Percentiles rank a stretch among this genome's conserved stretches.
phyloP scores from a whole-genome alignment of 169 alveolate species.

The Plasmodium sp. region DNA sequence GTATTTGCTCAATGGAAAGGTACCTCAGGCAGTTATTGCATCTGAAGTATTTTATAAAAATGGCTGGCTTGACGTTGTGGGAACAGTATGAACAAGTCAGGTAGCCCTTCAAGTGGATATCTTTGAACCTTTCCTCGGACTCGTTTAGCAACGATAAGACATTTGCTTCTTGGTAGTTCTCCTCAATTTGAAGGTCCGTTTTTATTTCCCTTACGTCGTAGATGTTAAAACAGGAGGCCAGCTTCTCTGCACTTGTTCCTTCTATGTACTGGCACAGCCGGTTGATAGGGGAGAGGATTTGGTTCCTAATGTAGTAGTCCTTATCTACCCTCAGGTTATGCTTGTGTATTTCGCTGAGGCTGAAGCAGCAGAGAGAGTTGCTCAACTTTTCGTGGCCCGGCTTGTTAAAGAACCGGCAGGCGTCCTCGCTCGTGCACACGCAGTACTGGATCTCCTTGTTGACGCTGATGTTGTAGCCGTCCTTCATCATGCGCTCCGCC shows the following conservation, averaged over 20 bases:
- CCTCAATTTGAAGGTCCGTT: constrained; percentile 48
- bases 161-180: constrained; percentile 44
- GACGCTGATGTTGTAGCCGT: constrained; percentile 89
- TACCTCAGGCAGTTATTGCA: constrained; percentile 37
- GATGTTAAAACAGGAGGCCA: constrained; percentile 72
- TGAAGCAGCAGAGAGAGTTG: constrained; percentile 90
- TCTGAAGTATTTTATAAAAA: constrained; percentile 61
- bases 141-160: constrained; percentile 52
- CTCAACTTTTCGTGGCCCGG: constrained; percentile 40
- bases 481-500: constrained; percentile 91
- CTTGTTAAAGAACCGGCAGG: constrained; percentile 16
- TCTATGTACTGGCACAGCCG: constrained; percentile 92
- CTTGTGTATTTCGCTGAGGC: constrained; percentile 90
- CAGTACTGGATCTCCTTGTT: constrained; percentile 94
- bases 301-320: constrained; percentile 93
- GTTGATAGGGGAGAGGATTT: constrained; percentile 93
- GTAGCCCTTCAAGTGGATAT: constrained; percentile 65
- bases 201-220: constrained; percentile 61
- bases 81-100: constrained; percentile 27
- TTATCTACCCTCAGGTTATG: constrained; percentile 87
- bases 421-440: constrained; percentile 88
- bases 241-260: constrained; percentile 89
- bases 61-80: constrained; percentile 50
- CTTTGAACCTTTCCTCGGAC: constrained; percentile 63
- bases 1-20: constrained; percentile 32